Base-by-base conservation (phyloP, 2,329 filamentous ascomycete species). In the Colletotrichum caudatum region DNA sequence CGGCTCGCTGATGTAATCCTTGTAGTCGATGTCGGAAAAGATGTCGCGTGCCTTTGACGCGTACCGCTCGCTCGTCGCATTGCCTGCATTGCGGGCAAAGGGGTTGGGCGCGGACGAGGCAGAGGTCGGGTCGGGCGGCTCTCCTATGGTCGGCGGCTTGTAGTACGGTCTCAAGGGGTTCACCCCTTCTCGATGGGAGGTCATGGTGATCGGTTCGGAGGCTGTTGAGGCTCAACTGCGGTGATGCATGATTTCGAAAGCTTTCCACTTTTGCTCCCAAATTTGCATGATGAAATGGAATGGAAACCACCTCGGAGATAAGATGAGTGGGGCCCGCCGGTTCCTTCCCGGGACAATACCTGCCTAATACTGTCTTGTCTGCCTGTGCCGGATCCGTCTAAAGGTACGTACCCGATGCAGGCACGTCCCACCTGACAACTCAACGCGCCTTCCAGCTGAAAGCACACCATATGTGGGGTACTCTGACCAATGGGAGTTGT, bases 21-120 rank as follows among this genome's bases (percentile, higher is more conserved):
- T 92, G 85, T 97, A 97, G 83, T 98, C 95, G 74, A 98, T 87
- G 79, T 98, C 95, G 64, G 92, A 91, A 73, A 98, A 91, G 72
- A 97, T 92, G 80, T 96, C 92, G 81, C 94, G 93, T 74, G 94
- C 94, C 77, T 93, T 90, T 71, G 85, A 85, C 71, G 87, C 84
- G 78, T 89, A 89, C 60, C 73, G 76, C 29, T 73, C 72, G 67
- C 75, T 73, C 48, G 82, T 81, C 76, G 83, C 81, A 82, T 84
- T 83, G 76, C 80, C 80, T 33, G 65, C 65, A 64, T 69, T 65
- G 66, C 82, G 80, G 56, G 84, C 79, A 77, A 86, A 85, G 58
- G 84, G 84, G 73, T 84, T 85, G 58, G 85, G 82, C 64, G 78
- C 81, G 35, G 83, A 80, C 57, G 81, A 77, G 11, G 56, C 65